Conservation (phyloP, 176 grass and related monocot genomes). For the Oropetium thomaeum region DNA sequence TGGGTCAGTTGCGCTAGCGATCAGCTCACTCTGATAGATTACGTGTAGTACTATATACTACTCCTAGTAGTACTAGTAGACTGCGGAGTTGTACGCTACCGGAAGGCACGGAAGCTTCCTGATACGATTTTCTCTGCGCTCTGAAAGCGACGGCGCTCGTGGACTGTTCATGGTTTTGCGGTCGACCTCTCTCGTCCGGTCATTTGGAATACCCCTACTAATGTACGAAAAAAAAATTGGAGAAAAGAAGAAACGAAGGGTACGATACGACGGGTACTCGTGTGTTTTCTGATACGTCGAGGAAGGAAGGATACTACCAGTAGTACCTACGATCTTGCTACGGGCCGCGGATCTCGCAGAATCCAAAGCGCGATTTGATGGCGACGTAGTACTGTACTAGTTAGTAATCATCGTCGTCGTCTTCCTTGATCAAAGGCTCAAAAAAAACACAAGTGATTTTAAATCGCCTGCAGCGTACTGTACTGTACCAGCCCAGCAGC, state of each 20-base stretch:
- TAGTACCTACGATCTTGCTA: no score
- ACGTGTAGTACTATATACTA: no score
- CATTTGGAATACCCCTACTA: no score
- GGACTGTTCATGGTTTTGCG: neutral
- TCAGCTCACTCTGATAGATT: neutral
- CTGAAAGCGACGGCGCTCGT: neutral
- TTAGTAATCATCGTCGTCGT: neutral
- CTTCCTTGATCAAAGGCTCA: neutral
- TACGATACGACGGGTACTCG: no score
- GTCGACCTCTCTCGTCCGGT: neutral
- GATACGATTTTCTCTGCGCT: neutral
- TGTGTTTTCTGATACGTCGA: no score
- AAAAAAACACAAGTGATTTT: no score
- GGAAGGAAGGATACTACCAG: no score
- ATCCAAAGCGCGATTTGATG: neutral
- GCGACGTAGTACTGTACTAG: no score
- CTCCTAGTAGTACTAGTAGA: no score
- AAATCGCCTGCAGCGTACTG: no score
- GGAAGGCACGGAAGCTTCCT: slow-evolving; percentile 1
- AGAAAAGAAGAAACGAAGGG: no score
- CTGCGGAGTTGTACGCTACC: neutral
- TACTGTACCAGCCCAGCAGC: neutral
- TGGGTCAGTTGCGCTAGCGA: neutral
- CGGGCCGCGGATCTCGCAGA: neutral
- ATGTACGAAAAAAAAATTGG: no score